Evolutionary conservation across 768 basidiomycete genomes (phyloP).

Genomic region (Tulasnella sp.): DNA sequence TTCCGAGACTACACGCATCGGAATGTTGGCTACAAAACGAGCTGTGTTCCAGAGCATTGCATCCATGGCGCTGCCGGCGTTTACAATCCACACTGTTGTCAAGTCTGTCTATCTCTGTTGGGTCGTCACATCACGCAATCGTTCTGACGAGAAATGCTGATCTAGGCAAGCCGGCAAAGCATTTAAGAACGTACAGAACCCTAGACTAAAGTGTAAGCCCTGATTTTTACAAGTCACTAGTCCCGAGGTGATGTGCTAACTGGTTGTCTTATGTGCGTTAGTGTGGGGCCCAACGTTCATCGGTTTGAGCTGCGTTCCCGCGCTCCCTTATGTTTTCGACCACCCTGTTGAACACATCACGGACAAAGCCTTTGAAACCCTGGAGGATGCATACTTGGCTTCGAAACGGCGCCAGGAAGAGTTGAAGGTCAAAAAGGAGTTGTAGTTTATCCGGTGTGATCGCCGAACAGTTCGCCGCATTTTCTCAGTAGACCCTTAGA

Average conservation of each 20-base stretch:
- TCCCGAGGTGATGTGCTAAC: background rate
- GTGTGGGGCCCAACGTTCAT: conserved; percentile 74
- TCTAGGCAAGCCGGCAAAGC: conserved; percentile 57
- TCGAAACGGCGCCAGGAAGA: conserved; percentile 51
- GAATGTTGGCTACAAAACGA: conserved; percentile 69
- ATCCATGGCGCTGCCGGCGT: conserved; percentile 78
- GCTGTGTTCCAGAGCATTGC: conserved; percentile 77
- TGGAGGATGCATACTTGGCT: conserved; percentile 36
- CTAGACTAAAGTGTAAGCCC: conserved; percentile 46
- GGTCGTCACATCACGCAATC: background rate
- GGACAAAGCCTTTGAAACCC: conserved; percentile 66
- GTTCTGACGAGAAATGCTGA: background rate
- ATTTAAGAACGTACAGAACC: conserved; percentile 55
- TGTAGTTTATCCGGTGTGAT: conserved; percentile 35
- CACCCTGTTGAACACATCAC: conserved; percentile 72
- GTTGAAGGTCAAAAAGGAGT: conserved; percentile 38
- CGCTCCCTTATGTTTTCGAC: conserved; percentile 72
- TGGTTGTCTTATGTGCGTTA: background rate
- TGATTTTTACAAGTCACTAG: background rate
- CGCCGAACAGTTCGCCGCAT: background rate
- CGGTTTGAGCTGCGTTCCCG: conserved; percentile 68
- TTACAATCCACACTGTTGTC: conserved; percentile 82
- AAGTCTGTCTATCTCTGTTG: conserved; percentile 35
- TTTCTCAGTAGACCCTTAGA: background rate
- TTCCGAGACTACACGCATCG: conserved; percentile 64